phyloP scores from a whole-genome alignment of 495 filamentous ascomycete genomes.

The Rusavskia elegans region DNA sequence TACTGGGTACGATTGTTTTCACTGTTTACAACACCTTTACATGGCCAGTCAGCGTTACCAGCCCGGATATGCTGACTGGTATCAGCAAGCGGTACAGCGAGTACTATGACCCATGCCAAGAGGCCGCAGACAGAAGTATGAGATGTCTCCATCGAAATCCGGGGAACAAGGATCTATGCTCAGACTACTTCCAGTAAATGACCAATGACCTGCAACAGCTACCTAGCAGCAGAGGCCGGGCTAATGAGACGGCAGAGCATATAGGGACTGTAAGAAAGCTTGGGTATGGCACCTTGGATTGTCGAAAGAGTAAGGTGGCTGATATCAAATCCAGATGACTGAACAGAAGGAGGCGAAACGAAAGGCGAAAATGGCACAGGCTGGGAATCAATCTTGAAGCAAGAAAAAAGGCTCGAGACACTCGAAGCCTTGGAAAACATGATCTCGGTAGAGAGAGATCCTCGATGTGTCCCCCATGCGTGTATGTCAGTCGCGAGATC shows the following conservation, averaged over 20 bases:
- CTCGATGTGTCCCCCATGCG: no score
- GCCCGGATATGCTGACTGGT: neutral
- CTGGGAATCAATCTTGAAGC: no score
- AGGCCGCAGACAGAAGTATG: slow-evolving; percentile 73
- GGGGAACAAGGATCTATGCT: slow-evolving; percentile 71
- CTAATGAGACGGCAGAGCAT: slow-evolving; percentile 41
- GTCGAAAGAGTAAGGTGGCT: slow-evolving; percentile 1
- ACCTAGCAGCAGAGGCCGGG: neutral
- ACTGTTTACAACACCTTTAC: neutral
- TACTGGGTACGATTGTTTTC: slow-evolving; percentile 4
- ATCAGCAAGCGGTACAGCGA: slow-evolving; percentile 66
- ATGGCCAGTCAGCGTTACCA: no score
- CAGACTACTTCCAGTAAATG: slow-evolving; percentile 82
- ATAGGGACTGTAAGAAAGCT: slow-evolving; percentile 84
- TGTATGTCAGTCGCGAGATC: no score
- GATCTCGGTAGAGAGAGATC: no score
- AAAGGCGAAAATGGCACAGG: slow-evolving; percentile 7
- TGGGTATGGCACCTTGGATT: slow-evolving; percentile 46
- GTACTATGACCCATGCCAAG: slow-evolving; percentile 88
- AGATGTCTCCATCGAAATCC: slow-evolving; percentile 76
- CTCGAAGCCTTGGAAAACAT: no score
- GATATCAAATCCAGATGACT: slow-evolving; percentile 22
- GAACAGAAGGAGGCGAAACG: slow-evolving; percentile 34
- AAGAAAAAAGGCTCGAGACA: no score
- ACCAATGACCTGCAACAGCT: neutral